Conservation (phyloP, 768 basidiomycete species). For the Termitomyces sp. region DNA sequence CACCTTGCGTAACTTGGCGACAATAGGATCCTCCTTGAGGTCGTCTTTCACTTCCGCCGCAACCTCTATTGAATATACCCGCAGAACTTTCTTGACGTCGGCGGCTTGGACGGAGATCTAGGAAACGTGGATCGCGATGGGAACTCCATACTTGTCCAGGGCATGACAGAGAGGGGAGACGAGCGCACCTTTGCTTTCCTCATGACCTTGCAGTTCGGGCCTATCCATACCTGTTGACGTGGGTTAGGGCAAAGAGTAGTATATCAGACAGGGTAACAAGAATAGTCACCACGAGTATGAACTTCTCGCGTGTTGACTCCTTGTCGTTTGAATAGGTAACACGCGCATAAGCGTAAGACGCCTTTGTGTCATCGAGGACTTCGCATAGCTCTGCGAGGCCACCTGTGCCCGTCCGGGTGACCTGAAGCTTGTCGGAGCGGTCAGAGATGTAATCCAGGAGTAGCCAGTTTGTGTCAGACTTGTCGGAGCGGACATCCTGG, state of each 20-base stretch:
- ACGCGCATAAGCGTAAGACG: constrained; percentile 81
- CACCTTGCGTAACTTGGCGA: constrained; percentile 79
- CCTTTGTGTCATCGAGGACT: constrained; percentile 65
- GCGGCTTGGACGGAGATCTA: constrained; percentile 91
- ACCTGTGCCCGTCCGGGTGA: constrained; percentile 78
- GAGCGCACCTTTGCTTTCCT: constrained; percentile 78
- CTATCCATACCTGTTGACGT: constrained; percentile 65
- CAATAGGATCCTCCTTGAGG: constrained; percentile 83
- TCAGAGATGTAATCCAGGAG: constrained; percentile 87
- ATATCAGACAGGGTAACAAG: constrained; percentile 18
- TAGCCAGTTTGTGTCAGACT: constrained; percentile 86
- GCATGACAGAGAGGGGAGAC: not conserved
- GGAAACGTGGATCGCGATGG: constrained; percentile 23
- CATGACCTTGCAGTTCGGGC: constrained; percentile 82
- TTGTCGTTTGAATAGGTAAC: constrained; percentile 85
- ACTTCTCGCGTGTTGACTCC: constrained; percentile 86
- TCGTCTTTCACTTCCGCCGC: constrained; percentile 81
- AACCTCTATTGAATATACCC: constrained; percentile 84
- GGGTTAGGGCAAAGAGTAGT: constrained; percentile 14
- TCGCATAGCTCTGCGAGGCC: constrained; percentile 77
- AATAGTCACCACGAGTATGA: constrained; percentile 61
- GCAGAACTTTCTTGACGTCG: constrained; percentile 80
- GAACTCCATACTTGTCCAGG: constrained; percentile 11
- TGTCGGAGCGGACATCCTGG: constrained; percentile 81
- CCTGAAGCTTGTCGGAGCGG: constrained; percentile 73